Evolutionary conservation across 768 basidiomycete genomes (phyloP).

Genomic region (Mycena olivaceomarginata): DNA sequence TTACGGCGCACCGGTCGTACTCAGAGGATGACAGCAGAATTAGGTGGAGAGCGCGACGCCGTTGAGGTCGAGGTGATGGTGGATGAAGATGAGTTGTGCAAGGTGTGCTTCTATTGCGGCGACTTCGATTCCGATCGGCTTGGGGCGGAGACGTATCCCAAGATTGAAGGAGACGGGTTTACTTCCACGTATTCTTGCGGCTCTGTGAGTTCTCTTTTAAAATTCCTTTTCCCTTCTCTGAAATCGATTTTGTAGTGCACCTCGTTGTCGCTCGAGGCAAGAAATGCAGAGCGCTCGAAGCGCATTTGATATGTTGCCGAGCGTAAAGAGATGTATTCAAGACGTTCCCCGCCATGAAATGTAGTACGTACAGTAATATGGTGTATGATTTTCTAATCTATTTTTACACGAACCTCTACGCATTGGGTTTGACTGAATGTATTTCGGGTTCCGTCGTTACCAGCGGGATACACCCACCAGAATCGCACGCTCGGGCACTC

Average conservation of each 20-base stretch:
- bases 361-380: not conserved
- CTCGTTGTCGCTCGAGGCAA: not conserved
- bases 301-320: not conserved
- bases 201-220: not conserved
- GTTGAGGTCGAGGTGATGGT: conserved; percentile 24
- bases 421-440: no score
- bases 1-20: conserved; percentile 16
- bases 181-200: conserved; percentile 11
- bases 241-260: conserved; percentile 7
- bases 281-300: conserved; percentile 18
- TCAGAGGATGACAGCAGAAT: conserved; percentile 14
- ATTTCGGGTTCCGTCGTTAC: no score
- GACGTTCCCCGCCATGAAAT: not conserved
- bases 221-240: not conserved
- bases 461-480: no score
- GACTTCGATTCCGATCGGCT: conserved; percentile 9
- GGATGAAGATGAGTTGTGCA: conserved; percentile 25
- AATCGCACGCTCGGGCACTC: no score
- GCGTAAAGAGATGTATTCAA: not conserved
- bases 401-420: no score
- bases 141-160: conserved; percentile 7
- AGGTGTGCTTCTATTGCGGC: conserved; percentile 24
- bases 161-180: conserved; percentile 4
- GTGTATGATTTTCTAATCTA: no score
- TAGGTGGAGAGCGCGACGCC: conserved; percentile 24